Evolutionary conservation across 2,329 filamentous ascomycete genomes (phyloP).

Genomic region (Aureobasidium sp.): DNA sequence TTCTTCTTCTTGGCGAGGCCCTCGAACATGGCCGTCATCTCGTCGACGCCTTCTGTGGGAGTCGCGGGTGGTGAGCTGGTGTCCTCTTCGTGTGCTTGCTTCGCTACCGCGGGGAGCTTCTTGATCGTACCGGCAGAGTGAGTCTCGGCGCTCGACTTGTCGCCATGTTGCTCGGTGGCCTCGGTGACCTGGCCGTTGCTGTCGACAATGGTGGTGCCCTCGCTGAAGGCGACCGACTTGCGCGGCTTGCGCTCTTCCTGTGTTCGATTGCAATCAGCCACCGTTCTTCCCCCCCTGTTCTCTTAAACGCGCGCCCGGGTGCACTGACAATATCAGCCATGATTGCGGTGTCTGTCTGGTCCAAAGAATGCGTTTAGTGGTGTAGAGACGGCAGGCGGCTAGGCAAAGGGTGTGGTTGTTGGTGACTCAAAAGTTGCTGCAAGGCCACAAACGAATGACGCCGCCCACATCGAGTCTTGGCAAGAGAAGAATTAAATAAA

Average conservation of each 20-base stretch:
- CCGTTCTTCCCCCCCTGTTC: background rate
- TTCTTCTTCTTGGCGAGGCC: slow-evolving; percentile 68
- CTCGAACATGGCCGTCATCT: slow-evolving; percentile 47
- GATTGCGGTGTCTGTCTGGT: slow-evolving; percentile 31
- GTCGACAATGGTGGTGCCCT: slow-evolving; percentile 80
- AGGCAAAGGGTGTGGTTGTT: background rate
- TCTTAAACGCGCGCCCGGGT: background rate
- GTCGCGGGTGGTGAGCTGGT: slow-evolving; percentile 24
- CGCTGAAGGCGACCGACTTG: slow-evolving; percentile 90
- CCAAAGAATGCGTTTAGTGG: background rate
- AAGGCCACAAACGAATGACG: slow-evolving; percentile 6
- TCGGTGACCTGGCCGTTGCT: slow-evolving; percentile 77
- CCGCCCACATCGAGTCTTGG: slow-evolving; percentile 1
- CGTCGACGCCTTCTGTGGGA: slow-evolving; percentile 41
- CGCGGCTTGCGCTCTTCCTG: slow-evolving; percentile 61
- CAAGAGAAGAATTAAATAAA: background rate
- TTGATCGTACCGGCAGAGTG: slow-evolving; percentile 42
- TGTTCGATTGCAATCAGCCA: slow-evolving; percentile 12
- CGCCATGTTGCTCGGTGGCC: slow-evolving; percentile 57
- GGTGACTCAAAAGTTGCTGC: slow-evolving; percentile 9
- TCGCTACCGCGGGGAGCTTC: background rate
- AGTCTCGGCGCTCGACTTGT: slow-evolving; percentile 72
- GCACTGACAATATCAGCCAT: slow-evolving; percentile 41
- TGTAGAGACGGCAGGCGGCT: background rate
- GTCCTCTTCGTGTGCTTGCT: slow-evolving; percentile 20